Evolutionary conservation across 495 filamentous ascomycete species (phyloP).

Genomic region (Penicillium steckii): DNA sequence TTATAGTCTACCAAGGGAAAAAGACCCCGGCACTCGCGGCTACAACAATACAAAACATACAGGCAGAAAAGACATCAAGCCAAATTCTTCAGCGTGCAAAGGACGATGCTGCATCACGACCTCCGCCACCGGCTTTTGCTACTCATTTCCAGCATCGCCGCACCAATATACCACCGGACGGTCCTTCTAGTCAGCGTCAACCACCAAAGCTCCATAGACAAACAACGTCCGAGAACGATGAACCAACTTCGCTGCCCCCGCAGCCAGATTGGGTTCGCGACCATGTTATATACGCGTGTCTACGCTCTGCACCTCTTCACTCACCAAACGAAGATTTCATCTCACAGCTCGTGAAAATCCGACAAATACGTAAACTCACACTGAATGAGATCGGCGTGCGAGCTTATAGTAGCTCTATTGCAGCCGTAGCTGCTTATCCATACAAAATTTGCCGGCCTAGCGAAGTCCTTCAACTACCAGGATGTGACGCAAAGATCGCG

Average conservation of each 20-base stretch:
- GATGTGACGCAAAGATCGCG: slow-evolving; percentile 79
- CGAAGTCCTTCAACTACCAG: slow-evolving; percentile 73
- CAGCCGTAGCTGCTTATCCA: slow-evolving; percentile 80
- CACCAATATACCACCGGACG: slow-evolving; percentile 14
- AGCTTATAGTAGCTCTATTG: slow-evolving; percentile 88
- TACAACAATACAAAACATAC: not conserved
- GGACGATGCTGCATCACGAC: slow-evolving; percentile 38
- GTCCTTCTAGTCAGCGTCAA: slow-evolving; percentile 13
- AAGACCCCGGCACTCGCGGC: slow-evolving; percentile 12
- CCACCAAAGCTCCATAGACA: slow-evolving; percentile 55
- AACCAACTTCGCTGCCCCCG: slow-evolving; percentile 47
- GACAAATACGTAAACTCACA: slow-evolving; percentile 63
- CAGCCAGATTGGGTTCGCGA: slow-evolving; percentile 68
- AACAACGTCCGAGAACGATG: slow-evolving; percentile 73
- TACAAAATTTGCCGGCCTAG: slow-evolving; percentile 48
- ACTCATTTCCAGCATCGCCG: slow-evolving; percentile 12
- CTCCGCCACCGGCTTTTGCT: slow-evolving; percentile 11
- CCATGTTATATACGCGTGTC: slow-evolving; percentile 72
- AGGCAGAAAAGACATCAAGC: slow-evolving; percentile 7
- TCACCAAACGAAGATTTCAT: slow-evolving; percentile 79
- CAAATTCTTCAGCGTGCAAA: slow-evolving; percentile 55
- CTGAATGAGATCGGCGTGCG: slow-evolving; percentile 76
- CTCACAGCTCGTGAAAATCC: slow-evolving; percentile 69
- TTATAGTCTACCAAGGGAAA: slow-evolving; percentile 62
- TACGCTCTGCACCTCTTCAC: slow-evolving; percentile 69